Conservation (phyloP, 2,329 filamentous ascomycete genomes). For the Grosmannia clavigera region DNA sequence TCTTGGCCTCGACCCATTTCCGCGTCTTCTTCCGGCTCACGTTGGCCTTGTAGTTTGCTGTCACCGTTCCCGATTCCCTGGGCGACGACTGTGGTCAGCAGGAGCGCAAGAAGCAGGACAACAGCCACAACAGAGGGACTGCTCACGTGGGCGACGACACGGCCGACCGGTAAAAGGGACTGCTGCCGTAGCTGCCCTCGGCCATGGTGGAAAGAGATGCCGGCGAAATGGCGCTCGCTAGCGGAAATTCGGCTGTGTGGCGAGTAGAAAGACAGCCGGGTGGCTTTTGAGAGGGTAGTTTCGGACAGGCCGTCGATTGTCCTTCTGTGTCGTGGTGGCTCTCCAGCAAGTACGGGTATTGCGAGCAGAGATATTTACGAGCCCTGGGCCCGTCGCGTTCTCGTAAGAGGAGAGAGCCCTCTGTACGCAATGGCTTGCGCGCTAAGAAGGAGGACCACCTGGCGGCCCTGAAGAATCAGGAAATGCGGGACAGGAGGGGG, state of each 20-base stretch:
- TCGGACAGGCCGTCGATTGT: too few species aligned
- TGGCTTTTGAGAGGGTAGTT: too few species aligned
- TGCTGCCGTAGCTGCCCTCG: conserved; percentile 20
- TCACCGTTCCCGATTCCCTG: conserved; percentile 7
- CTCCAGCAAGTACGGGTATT: too few species aligned
- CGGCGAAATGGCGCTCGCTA: background rate
- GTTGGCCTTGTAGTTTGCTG: conserved; percentile 58
- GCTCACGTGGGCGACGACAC: conserved; percentile 7
- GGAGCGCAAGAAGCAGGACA: background rate
- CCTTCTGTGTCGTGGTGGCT: too few species aligned
- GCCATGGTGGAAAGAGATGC: conserved; percentile 4
- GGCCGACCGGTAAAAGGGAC: conserved; percentile 14
- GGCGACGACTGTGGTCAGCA: conserved; percentile 12
- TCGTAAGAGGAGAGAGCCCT: background rate
- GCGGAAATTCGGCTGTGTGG: too few species aligned
- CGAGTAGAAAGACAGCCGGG: too few species aligned
- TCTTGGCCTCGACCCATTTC: conserved; percentile 89
- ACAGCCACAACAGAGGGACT: background rate
- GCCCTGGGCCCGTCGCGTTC: too few species aligned
- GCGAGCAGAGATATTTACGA: background rate
- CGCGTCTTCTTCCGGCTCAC: conserved; percentile 81
- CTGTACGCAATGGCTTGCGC: background rate
- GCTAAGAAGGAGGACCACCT: background rate
- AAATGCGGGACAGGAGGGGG: background rate
- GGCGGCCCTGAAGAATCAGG: background rate